These are phyloP conservation scores for Didymella lethalis DNA, from an alignment of 2,329 filamentous ascomycete species.

Conservation along the genomic window DNA sequence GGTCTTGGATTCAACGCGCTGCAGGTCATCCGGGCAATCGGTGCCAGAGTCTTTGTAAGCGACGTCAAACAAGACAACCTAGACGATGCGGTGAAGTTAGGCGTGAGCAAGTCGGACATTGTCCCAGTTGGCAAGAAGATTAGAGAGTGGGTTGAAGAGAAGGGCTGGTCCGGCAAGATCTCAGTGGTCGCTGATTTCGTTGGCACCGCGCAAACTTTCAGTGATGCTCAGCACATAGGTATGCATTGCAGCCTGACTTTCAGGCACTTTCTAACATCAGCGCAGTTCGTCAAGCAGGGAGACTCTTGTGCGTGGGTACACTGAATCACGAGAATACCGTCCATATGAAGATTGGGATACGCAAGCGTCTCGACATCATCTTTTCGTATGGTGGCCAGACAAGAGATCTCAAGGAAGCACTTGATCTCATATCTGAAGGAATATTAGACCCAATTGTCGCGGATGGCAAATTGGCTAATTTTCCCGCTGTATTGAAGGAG, in stretches of 20 bases:
- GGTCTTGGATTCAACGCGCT: background rate
- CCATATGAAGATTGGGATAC: constrained; percentile 34
- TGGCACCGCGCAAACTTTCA: constrained; percentile 31
- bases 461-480: constrained; percentile 29
- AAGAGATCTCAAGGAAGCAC: constrained; percentile 26
- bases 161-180: constrained; percentile 31
- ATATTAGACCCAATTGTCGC: constrained; percentile 30
- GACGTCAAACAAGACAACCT: constrained; percentile 35
- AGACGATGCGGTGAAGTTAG: constrained; percentile 28
- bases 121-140: constrained; percentile 28
- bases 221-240: constrained; percentile 34
- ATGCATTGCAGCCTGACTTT: background rate
- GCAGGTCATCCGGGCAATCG: background rate
- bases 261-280: background rate
- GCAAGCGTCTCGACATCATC: constrained; percentile 30
- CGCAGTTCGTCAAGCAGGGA: constrained; percentile 30
- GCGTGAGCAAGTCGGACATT: constrained; percentile 22
- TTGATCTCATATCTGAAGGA: constrained; percentile 27
- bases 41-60: background rate
- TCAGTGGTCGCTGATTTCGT: constrained; percentile 33
- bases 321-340: constrained; percentile 37
- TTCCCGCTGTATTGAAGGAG: constrained; percentile 27
- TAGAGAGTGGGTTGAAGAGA: constrained; percentile 29
- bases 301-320: constrained; percentile 33
- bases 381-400: constrained; percentile 35